Base-by-base conservation (phyloP, 306 rosid species). In the Styphnolobium japonicum region DNA sequence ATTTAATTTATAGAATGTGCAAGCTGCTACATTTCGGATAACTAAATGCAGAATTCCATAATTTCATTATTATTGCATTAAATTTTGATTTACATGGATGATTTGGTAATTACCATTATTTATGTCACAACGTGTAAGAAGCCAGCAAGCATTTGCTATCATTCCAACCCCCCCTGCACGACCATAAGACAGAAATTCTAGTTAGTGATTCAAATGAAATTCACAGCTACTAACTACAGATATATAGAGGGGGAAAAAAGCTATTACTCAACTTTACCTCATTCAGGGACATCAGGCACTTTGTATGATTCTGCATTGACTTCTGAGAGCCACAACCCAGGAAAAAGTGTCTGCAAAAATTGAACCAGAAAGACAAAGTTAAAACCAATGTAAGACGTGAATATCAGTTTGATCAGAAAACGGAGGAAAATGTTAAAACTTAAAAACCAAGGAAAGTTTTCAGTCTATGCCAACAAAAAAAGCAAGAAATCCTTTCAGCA, bases 231-330 rank as follows among this genome's bases (percentile, higher is more conserved):
- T 40, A 63, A 43, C 39, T n/a, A 42, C 3, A 64, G 11, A 63
- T 0, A 40, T 7, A 22, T 0, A 58, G 16, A 2, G 25, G 18
- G 29, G 0, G 9, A 22, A 49, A 46, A 6, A 63, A 27, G 75
- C 51, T 76, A 56, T 1, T 14, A 49, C 23, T 37, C 15, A 27
- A 62, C 72, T 36, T 48, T 52, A 74, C 80, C 80, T 83, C 82
- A 71, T 73, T 87, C 88, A 68, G 77, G 82, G 31, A 36, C 82
- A 66, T 86, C 87, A 62, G 75, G 63, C 33, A 84, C 82, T 67
- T 73, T 82, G 80, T 87, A 87, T 71, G 88, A 82, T 60, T 87
- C 88, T 3, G 79, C 51, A 61, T 73, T 82, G 46, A 87, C 83
- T 40, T 87, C 87, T 4, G 79, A 23, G 39, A 87, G 73, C 71